Evolutionary conservation across 2,329 filamentous ascomycete genomes (phyloP).

Genomic region (Venturia nashicola): DNA sequence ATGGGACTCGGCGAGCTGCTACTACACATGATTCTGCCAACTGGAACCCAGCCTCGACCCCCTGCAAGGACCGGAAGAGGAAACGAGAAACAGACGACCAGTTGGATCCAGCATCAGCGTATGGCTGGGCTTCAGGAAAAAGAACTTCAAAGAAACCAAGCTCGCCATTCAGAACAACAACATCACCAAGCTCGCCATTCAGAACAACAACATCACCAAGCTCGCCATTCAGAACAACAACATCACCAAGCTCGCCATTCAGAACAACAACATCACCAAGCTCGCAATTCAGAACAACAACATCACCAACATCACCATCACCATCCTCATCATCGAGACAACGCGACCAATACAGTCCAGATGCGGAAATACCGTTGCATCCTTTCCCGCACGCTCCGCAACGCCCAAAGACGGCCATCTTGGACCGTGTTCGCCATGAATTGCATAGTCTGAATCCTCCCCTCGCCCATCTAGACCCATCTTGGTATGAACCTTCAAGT

Average conservation of each 20-base stretch:
- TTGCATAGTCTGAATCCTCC: constrained; percentile 30
- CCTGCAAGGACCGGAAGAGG: background rate
- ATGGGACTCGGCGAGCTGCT: background rate
- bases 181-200: too few relatives aligned
- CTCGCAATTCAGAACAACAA: too few relatives aligned
- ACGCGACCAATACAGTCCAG: constrained; percentile 12
- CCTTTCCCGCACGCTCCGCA: constrained; percentile 33
- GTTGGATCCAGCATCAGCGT: background rate
- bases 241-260: too few relatives aligned
- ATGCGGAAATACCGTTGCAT: constrained; percentile 25
- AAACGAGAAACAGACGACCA: background rate
- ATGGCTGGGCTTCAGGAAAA: background rate
- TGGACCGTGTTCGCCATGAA: constrained; percentile 24
- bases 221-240: too few relatives aligned
- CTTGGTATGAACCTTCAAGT: constrained; percentile 5
- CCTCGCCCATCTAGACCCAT: constrained; percentile 20
- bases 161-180: background rate
- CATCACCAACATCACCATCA: too few relatives aligned
- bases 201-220: too few relatives aligned
- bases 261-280: too few relatives aligned
- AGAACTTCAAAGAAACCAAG: background rate
- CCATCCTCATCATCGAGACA: too few relatives aligned
- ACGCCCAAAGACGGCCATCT: constrained; percentile 13
- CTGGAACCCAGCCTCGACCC: too few relatives aligned
- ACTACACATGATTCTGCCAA: background rate